Percentiles rank a stretch among this genome's conserved stretches.
Conservation (phyloP, 768 basidiomycete genomes). For the Lentinula detonsa region DNA sequence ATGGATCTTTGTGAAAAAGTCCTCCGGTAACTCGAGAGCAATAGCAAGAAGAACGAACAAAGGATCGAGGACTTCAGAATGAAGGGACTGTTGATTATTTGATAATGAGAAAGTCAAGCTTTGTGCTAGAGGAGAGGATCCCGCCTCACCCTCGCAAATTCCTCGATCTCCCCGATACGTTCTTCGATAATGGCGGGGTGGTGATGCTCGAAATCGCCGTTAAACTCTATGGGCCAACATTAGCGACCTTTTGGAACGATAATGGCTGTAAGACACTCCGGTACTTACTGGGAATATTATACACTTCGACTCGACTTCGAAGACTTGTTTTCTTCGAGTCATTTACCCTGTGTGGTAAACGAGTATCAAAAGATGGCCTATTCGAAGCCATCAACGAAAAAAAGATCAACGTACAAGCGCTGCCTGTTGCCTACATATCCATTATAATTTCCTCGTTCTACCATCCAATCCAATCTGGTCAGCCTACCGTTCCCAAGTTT, state of each 20-base stretch:
- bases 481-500: background rate
- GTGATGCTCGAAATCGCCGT: slow-evolving; percentile 31
- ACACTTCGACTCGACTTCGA: slow-evolving; percentile 38
- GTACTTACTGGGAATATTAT: slow-evolving; percentile 40
- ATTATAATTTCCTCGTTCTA: slow-evolving; percentile 38
- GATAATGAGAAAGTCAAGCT: no score
- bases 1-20: slow-evolving; percentile 41
- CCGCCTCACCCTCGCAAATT: slow-evolving; percentile 29
- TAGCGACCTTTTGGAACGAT: background rate
- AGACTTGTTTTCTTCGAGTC: slow-evolving; percentile 24
- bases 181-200: slow-evolving; percentile 33
- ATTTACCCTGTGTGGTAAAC: slow-evolving; percentile 21
- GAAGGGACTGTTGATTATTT: slow-evolving; percentile 22
- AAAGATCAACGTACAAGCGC: slow-evolving; percentile 21
- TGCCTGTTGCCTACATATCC: slow-evolving; percentile 43
- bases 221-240: slow-evolving; percentile 28
- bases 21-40: slow-evolving; percentile 46
- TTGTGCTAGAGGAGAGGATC: background rate
- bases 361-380: background rate
- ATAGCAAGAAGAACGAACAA: slow-evolving; percentile 40
- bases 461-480: background rate
- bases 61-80: slow-evolving; percentile 40
- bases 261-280: no score
- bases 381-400: background rate
- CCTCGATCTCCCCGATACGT: slow-evolving; percentile 36